Base-by-base conservation (phyloP, 768 basidiomycete genomes). In the Suillus subaureus region DNA sequence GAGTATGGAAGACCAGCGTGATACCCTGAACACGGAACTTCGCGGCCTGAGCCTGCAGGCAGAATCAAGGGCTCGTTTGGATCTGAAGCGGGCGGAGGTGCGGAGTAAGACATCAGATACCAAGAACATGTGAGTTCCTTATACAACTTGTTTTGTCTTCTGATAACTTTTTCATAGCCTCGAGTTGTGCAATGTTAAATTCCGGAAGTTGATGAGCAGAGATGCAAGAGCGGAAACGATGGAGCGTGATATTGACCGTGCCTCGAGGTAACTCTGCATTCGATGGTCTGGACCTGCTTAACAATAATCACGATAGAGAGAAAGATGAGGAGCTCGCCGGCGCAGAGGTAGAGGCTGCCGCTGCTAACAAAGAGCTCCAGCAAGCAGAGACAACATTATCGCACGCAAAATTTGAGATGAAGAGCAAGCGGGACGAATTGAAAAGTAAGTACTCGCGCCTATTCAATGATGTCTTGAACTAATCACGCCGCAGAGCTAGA, bases 51-150 rank as follows among this genome's bases (percentile, higher is more conserved):
- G 87, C 69, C 71, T 86, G 54, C 95, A 98, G 73, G 90, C 93
- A 0, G 92, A 96, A 62, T 81, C 87, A 1, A 82, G 97, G 52
- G 94, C 96, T 2, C 90, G 87, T 70, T 75, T 98, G 61, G 87
- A 90, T 47, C 72, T 97, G 67, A 92, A 93, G 72, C 81, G 88
- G 66, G 80, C 80, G 1, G 93, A 96, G 68, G 74, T 89, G 52
- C 86, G 83, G 73, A 82, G 78, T 63, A 93, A 92, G 78, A 79
- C 80, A 54, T 79, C 79, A 18, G 92, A 95, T 47, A 81, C 95
- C 16, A 80, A 85, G 67, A 88, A 83, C 62, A 88, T 83, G 93
- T 95, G 66, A 64, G 90, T 80, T 35, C 58, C 26, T 37, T 15
- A 1, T 40, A 11, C 35, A 2, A 16, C 23, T 37, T 56, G 8